phyloP scores from a whole-genome alignment of 129 eudicot species.

The Logfia minima region DNA sequence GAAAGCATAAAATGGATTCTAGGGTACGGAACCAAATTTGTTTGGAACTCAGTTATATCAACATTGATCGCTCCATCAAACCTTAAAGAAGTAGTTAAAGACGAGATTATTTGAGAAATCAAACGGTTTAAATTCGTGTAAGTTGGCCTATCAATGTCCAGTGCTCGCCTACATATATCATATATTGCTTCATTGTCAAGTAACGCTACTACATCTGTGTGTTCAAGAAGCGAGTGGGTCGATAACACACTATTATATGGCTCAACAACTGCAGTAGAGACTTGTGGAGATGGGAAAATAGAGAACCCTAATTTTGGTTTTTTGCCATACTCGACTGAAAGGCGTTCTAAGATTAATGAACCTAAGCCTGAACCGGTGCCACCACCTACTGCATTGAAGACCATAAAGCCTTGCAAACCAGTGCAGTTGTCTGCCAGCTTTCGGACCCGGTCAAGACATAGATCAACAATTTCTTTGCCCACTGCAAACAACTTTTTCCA shows the following conservation, averaged over 20 bases:
- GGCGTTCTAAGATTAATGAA: constrained; percentile 37
- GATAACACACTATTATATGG: constrained; percentile 29
- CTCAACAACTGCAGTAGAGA: constrained; percentile 28
- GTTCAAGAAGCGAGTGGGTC: constrained; percentile 30
- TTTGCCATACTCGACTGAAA: constrained; percentile 45
- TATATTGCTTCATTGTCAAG: constrained; percentile 29
- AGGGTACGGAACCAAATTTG: constrained; percentile 26
- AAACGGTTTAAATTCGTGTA: constrained; percentile 26
- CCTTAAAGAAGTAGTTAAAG: constrained; percentile 21
- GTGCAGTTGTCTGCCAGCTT: constrained; percentile 46
- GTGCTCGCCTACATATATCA: constrained; percentile 24
- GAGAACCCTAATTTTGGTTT: constrained; percentile 41
- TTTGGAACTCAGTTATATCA: constrained; percentile 25
- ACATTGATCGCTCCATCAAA: constrained; percentile 28
- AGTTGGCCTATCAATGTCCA: constrained; percentile 28
- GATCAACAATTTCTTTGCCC: constrained; percentile 44
- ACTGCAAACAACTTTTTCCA: constrained; percentile 18
- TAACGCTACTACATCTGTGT: constrained; percentile 20
- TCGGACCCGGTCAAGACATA: constrained; percentile 40
- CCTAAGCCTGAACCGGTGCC: constrained; percentile 48
- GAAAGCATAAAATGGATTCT: constrained; percentile 31
- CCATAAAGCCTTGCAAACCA: constrained; percentile 41
- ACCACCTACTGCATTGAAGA: constrained; percentile 45
- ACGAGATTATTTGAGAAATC: constrained; percentile 25
- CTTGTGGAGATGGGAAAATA: constrained; percentile 32